Conservation (phyloP, 2,329 filamentous ascomycete genomes). For the Xylariaceae sp. region DNA sequence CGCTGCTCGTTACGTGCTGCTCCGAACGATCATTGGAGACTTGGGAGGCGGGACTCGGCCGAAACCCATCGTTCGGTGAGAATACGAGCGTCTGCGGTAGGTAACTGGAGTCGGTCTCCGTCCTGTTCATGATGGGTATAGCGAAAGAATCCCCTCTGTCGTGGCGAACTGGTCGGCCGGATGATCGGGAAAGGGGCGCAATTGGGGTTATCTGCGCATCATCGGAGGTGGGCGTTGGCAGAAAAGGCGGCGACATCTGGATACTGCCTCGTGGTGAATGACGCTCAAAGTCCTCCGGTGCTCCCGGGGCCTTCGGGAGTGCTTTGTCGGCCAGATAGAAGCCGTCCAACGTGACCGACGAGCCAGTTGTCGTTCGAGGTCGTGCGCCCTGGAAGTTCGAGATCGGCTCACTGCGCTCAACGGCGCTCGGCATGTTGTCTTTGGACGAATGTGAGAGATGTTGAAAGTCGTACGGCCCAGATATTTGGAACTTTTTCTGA, state of each 20-base stretch:
- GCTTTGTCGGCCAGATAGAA: conserved; percentile 16
- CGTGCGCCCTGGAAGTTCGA: conserved; percentile 39
- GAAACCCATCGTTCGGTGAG: conserved; percentile 12
- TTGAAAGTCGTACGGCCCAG: conserved; percentile 61
- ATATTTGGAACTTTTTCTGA: conserved; percentile 48
- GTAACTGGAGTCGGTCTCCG: conserved; percentile 42
- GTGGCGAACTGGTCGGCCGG: conserved; percentile 47
- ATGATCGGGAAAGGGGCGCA: conserved; percentile 46
- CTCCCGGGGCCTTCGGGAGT: conserved; percentile 28
- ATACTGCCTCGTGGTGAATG: conserved; percentile 47
- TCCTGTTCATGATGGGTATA: conserved; percentile 36
- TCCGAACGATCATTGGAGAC: conserved; percentile 10
- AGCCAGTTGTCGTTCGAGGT: conserved; percentile 16
- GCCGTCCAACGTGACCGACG: neutral
- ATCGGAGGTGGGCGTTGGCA: conserved; percentile 43
- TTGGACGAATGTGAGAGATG: conserved; percentile 55
- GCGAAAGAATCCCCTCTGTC: conserved; percentile 39
- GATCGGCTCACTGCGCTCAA: conserved; percentile 38
- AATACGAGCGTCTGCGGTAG: conserved; percentile 39
- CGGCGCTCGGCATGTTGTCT: conserved; percentile 40
- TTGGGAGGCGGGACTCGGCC: conserved; percentile 8
- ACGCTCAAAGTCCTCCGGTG: conserved; percentile 38
- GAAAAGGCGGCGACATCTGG: conserved; percentile 43
- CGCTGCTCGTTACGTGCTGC: conserved; percentile 4
- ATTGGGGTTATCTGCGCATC: conserved; percentile 37